Evolutionary conservation across 495 filamentous ascomycete genomes (phyloP).

Genomic region (Podospora conica): DNA sequence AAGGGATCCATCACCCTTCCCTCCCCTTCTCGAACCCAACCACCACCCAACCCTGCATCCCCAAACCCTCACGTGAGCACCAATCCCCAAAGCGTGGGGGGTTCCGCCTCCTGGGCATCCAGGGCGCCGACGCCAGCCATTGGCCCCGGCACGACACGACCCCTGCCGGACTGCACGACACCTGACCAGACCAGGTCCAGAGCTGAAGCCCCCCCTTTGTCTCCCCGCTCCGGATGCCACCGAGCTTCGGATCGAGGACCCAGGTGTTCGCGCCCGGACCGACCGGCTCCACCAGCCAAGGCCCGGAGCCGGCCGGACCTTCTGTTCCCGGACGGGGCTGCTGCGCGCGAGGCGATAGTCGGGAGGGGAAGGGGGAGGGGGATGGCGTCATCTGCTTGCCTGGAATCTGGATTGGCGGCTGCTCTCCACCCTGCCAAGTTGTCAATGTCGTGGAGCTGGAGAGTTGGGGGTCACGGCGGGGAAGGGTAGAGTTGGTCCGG

Average conservation of each 20-base stretch:
- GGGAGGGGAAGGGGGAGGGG: too few relatives aligned
- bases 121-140: not conserved
- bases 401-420: too few relatives aligned
- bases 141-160: not conserved
- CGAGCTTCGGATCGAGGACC: not conserved
- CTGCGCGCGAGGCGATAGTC: too few relatives aligned
- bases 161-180: not conserved
- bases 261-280: not conserved
- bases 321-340: not conserved
- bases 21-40: not conserved
- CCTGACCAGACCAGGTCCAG: not conserved
- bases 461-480: too few relatives aligned
- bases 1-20: not conserved
- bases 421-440: too few relatives aligned
- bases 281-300: not conserved
- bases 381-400: not conserved
- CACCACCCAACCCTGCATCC: not conserved
- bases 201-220: too few relatives aligned
- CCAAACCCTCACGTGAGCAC: not conserved
- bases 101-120: too few relatives aligned
- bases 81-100: not conserved
- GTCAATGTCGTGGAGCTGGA: too few relatives aligned
- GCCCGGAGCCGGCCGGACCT: not conserved
- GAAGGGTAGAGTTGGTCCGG: too few relatives aligned
- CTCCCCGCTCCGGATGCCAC: not conserved